Conservation (phyloP, 495 filamentous ascomycete genomes). For the Chaetomium tenue region DNA sequence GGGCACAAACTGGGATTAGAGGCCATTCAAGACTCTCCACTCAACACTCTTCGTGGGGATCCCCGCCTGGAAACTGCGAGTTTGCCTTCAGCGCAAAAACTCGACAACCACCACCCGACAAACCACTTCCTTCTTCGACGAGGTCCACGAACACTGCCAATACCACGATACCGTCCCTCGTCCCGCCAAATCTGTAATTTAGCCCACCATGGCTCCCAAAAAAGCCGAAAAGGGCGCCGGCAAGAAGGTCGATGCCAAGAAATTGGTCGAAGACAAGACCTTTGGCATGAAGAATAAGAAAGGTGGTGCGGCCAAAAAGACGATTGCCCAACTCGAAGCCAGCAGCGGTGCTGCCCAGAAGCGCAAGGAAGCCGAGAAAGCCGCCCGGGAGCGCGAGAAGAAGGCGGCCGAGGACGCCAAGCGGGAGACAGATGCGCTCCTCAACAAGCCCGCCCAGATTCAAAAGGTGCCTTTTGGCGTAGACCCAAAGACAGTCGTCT, state of each 20-base stretch:
- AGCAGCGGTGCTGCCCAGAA: constrained; percentile 82
- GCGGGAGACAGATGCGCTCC: constrained; percentile 70
- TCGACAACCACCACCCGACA: constrained; percentile 13
- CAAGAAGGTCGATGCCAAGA: constrained; percentile 51
- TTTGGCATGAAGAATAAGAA: constrained; percentile 99
- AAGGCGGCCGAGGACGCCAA: constrained; percentile 76
- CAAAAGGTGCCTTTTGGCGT: constrained; percentile 98
- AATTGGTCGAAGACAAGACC: constrained; percentile 86
- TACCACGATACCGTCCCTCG: not conserved
- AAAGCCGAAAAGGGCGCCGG: constrained; percentile 60
- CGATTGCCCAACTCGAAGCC: constrained; percentile 73
- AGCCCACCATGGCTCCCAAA: constrained; percentile 85
- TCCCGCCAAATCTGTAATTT: not conserved
- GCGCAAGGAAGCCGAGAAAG: constrained; percentile 84
- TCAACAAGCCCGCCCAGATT: constrained; percentile 91
- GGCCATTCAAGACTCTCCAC: constrained; percentile 20
- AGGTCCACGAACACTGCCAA: not conserved
- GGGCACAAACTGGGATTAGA: constrained; percentile 12
- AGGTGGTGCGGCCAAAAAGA: constrained; percentile 81
- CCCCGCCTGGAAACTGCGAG: constrained; percentile 26
- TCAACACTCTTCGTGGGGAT: constrained; percentile 25
- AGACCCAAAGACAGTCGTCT: constrained; percentile 97
- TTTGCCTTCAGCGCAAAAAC: constrained; percentile 24
- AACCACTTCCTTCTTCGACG: constrained; percentile 1
- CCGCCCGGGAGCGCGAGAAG: constrained; percentile 77